Conservation (phyloP, 140 eudicot species). For the Cichorium intybus region DNA sequence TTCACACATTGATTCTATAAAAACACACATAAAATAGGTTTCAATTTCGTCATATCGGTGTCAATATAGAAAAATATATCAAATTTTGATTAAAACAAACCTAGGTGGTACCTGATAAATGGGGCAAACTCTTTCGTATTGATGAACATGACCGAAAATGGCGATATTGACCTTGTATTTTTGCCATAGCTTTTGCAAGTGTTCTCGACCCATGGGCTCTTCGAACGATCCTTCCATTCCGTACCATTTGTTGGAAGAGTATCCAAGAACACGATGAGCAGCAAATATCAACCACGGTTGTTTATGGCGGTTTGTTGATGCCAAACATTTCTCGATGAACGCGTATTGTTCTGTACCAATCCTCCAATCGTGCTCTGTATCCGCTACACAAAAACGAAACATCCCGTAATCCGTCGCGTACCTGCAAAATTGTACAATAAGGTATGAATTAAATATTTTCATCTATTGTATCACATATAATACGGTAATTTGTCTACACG, state of each 20-base stretch:
- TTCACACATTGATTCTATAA: slow-evolving; percentile 29
- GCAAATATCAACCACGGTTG: slow-evolving; percentile 83
- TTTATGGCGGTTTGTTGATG: slow-evolving; percentile 61
- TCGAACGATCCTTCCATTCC: slow-evolving; percentile 71
- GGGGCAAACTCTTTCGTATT: slow-evolving; percentile 34
- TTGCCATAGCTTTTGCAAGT: too few relatives aligned
- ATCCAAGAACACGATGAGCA: slow-evolving; percentile 80
- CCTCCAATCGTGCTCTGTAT: slow-evolving; percentile 84
- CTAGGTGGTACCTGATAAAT: slow-evolving; percentile 17
- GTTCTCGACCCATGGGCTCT: slow-evolving; percentile 96
- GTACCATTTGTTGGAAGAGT: slow-evolving; percentile 54
- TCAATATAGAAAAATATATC: neutral
- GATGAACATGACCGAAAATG: slow-evolving; percentile 28
- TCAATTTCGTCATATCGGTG: neutral
- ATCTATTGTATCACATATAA: too few relatives aligned
- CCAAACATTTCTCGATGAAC: slow-evolving; percentile 68
- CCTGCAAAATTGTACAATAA: slow-evolving; percentile 29
- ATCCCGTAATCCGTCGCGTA: slow-evolving; percentile 79
- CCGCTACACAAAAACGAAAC: slow-evolving; percentile 89
- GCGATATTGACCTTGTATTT: slow-evolving; percentile 84
- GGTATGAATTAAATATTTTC: too few relatives aligned
- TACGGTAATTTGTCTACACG: neutral
- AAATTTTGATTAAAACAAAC: neutral
- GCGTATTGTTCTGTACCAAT: slow-evolving; percentile 72
- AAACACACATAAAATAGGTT: neutral